phyloP scores from a whole-genome alignment of 495 filamentous ascomycete species.

The Acidiella bohemica region DNA sequence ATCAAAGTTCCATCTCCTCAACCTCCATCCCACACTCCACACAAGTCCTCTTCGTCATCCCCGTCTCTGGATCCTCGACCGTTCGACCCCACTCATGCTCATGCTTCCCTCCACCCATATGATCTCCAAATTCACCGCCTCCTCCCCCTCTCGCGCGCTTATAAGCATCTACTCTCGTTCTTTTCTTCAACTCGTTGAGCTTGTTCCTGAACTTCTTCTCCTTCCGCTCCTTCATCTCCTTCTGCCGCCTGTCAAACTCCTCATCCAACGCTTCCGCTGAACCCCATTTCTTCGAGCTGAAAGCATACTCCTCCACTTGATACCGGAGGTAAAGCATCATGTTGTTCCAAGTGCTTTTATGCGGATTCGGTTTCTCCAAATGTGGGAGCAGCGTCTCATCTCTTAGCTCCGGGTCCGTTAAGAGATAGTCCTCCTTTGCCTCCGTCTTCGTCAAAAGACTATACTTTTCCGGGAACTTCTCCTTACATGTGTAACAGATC shows the following conservation, averaged over 20 bases:
- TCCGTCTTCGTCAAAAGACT: conserved; percentile 93
- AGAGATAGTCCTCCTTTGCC: conserved; percentile 81
- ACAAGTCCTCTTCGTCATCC: conserved; percentile 71
- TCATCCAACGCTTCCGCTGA: conserved; percentile 69
- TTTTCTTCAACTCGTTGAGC: conserved; percentile 78
- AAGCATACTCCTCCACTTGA: conserved; percentile 87
- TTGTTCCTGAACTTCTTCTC: conserved; percentile 86
- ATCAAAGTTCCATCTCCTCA: conserved; percentile 79
- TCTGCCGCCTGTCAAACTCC: conserved; percentile 71
- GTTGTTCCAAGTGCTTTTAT: conserved; percentile 90
- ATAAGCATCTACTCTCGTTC: conserved; percentile 83
- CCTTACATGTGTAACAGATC: conserved; percentile 70
- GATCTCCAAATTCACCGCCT: conserved; percentile 61
- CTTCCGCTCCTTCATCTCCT: conserved; percentile 73
- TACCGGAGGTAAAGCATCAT: conserved; percentile 95
- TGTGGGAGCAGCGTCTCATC: conserved; percentile 79
- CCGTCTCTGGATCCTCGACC: conserved; percentile 64
- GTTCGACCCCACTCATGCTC: conserved; percentile 83
- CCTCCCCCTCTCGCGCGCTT: conserved; percentile 46
- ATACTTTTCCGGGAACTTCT: conserved; percentile 81
- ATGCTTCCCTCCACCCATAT: conserved; percentile 55
- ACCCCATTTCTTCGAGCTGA: conserved; percentile 73
- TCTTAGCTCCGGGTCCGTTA: conserved; percentile 82
- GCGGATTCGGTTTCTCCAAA: conserved; percentile 80
- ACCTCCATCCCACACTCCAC: conserved; percentile 90